phyloP scores from a whole-genome alignment of 129 eudicot species.

The Artemisia argyi region DNA sequence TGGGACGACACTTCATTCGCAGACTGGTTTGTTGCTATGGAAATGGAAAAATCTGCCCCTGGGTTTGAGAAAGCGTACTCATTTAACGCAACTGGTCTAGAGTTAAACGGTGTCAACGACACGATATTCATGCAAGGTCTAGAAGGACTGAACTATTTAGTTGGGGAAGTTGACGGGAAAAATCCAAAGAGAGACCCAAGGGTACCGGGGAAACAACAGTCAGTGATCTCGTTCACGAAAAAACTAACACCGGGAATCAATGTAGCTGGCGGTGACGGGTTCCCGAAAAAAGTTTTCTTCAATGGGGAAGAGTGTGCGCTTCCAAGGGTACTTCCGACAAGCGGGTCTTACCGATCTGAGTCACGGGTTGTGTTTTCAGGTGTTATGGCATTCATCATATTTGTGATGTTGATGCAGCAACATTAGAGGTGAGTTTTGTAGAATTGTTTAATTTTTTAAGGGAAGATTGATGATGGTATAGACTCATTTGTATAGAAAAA shows the following conservation, averaged over 20 bases:
- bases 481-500: conserved; percentile 31
- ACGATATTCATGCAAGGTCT: conserved; percentile 93
- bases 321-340: conserved; percentile 54
- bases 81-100: conserved; percentile 57
- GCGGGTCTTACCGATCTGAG: conserved; percentile 28
- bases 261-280: conserved; percentile 73
- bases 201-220: conserved; percentile 92
- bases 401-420: conserved; percentile 35
- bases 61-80: conserved; percentile 82
- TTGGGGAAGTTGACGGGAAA: conserved; percentile 63
- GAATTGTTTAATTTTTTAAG: conserved; percentile 48
- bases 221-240: conserved; percentile 86
- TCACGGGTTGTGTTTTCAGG: conserved; percentile 21
- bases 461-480: conserved; percentile 17
- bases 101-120: conserved; percentile 38
- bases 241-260: conserved; percentile 55
- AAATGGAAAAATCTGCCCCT: conserved; percentile 60
- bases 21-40: conserved; percentile 88
- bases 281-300: conserved; percentile 71
- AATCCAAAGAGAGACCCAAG: conserved; percentile 57
- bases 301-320: conserved; percentile 91
- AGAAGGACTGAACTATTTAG: conserved; percentile 74
- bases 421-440: conserved; percentile 34
- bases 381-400: conserved; percentile 34
- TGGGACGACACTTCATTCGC: conserved; percentile 73